Conservation (phyloP, 1,284 basidiomycete genomes). For the Cystobasidium sp. region DNA sequence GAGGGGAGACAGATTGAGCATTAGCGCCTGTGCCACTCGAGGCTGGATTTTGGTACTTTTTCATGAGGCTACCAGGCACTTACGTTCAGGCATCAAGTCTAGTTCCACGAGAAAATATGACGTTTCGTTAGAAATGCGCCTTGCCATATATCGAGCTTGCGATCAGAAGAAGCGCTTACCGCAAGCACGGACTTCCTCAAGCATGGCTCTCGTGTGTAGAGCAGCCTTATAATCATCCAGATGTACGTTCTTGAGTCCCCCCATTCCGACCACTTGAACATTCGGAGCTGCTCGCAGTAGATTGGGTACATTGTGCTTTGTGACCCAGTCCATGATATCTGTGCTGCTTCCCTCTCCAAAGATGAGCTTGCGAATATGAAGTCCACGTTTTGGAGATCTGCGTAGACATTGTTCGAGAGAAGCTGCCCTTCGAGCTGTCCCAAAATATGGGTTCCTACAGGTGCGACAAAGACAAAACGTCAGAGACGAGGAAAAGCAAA, state of each 20-base stretch:
- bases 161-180: conserved; percentile 4
- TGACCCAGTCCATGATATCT: conserved; percentile 29
- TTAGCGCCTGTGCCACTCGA: no score
- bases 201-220: not conserved
- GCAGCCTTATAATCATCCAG: conserved; percentile 1
- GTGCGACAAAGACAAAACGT: not conserved
- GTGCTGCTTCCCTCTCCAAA: conserved; percentile 33
- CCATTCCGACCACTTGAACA: conserved; percentile 26
- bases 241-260: conserved; percentile 9
- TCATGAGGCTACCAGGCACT: not conserved
- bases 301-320: conserved; percentile 6
- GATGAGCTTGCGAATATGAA: conserved; percentile 20
- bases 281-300: conserved; percentile 19
- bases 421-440: conserved; percentile 8
- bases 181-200: conserved; percentile 31
- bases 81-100: conserved; percentile 36
- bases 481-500: not conserved
- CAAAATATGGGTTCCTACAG: conserved; percentile 30
- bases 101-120: no score
- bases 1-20: not conserved
- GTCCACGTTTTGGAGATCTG: not conserved
- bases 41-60: no score
- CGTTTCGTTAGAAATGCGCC: no score
- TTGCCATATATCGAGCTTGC: not conserved
- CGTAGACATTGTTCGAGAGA: conserved; percentile 8